Evolutionary conservation across 345 rosid genomes (phyloP), one percentile per base, ranked within the genome.

Genomic region (Lepidium africanum): DNA sequence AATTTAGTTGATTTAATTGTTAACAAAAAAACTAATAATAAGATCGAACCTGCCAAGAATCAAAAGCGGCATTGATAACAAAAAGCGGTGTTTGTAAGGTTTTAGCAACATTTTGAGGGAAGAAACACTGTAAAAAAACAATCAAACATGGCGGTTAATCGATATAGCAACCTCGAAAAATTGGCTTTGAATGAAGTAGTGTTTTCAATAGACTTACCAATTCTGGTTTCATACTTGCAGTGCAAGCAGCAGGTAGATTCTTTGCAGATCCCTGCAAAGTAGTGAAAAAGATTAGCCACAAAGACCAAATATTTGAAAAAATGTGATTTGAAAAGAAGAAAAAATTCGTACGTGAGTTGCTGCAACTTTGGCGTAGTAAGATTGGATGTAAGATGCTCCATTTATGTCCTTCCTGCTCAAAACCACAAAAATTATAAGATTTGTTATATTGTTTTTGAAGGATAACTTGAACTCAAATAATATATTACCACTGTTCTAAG

Each of bases 11-110:
- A 25, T 25, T 25, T 25, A 25, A 25, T 25, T 25, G 27, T 25
- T 25, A 25, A 25, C 27, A 27, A 5, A 60, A 33, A 35, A 17
- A 21, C 6, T n/a, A 5, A 7, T 62, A 3, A 64, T 1, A 17
- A 51, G 33, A 58, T 1, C 60, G 2, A 62, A 94, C 99, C 99
- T 95, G 85, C 99, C 99, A 91, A 10, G 87, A 86, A 81, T 91
- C 97, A 39, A 87, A 89, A 30, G 93, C 96, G 2, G 99, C 82
- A 79, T 94, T 94, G 37, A 89, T 75, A 69, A 95, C 76, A 61
- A 95, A 95, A 27, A 95, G 76, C 1, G 99, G 97, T 1, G 96
- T 91, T 74, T 65, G 75, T 45, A 95, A 72, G 53, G 83, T 76
- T 16, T 61, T 69, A 7, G 67, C 87, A 71, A 86, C 84, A 39